Percentiles rank a stretch among this genome's conserved stretches.
Evolutionary conservation across 2,329 filamentous ascomycete species (phyloP).

Genomic region (Diaporthe capsici): DNA sequence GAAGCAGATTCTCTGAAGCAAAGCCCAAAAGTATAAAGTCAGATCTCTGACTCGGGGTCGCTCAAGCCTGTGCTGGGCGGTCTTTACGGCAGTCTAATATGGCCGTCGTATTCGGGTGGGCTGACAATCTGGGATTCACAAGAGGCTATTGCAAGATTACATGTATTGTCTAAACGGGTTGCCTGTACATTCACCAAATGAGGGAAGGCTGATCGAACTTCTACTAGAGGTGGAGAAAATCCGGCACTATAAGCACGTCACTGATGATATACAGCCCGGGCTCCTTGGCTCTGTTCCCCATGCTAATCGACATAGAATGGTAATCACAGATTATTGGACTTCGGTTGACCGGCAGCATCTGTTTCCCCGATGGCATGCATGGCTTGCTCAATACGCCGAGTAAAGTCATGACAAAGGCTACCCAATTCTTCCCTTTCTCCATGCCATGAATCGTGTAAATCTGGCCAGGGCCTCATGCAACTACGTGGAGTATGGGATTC

Average conservation of each 20-base stretch:
- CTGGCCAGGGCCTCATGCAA: not conserved
- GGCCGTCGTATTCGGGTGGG: too few relatives aligned
- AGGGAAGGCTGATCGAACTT: too few relatives aligned
- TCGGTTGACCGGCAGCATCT: not conserved
- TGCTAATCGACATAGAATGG: not conserved
- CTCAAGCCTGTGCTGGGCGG: not conserved
- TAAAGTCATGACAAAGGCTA: not conserved
- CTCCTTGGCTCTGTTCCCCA: too few relatives aligned
- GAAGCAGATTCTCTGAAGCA: not conserved
- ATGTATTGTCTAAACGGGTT: too few relatives aligned
- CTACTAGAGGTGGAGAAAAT: too few relatives aligned
- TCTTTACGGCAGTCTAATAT: not conserved
- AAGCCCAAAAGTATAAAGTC: not conserved
- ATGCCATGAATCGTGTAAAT: conserved; percentile 12
- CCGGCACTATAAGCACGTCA: too few relatives aligned
- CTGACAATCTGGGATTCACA: not conserved
- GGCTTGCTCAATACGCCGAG: too few relatives aligned
- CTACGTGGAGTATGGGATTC: not conserved
- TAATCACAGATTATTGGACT: not conserved
- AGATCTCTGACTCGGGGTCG: not conserved
- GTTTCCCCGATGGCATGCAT: not conserved
- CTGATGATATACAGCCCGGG: not conserved
- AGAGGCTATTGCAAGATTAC: not conserved
- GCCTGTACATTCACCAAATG: too few relatives aligned
- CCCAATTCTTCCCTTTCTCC: not conserved